These are phyloP conservation scores for Vigna angularis DNA, from an alignment of 306 rosid genomes.

Conservation along the genomic window DNA sequence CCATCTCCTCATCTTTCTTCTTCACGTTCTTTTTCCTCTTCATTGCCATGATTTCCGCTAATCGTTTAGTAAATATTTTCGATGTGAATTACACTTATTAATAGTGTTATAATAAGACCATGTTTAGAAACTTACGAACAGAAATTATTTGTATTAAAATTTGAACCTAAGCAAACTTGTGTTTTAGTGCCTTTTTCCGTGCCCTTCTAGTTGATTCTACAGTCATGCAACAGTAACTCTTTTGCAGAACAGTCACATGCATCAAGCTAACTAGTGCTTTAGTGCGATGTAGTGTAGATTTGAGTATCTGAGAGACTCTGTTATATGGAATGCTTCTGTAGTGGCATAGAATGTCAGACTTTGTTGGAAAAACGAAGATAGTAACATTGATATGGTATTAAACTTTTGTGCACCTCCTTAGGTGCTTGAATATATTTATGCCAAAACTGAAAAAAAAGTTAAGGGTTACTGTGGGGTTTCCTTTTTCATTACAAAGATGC, in stretches of 20 bases:
- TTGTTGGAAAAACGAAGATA: conserved; percentile 15
- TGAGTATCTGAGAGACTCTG: neutral
- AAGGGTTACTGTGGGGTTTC: too few species aligned
- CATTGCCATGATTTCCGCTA: too few species aligned
- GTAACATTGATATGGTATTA: conserved; percentile 17
- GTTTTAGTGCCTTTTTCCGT: conserved; percentile 13
- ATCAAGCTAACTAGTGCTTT: neutral
- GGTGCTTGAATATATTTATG: conserved; percentile 2
- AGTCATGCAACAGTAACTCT: conserved; percentile 29
- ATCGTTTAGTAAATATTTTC: too few species aligned
- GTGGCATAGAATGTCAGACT: conserved; percentile 25
- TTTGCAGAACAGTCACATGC: neutral
- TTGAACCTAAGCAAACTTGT: neutral
- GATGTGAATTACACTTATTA: too few species aligned
- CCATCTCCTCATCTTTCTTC: too few species aligned
- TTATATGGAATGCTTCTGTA: neutral
- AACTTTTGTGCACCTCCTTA: neutral
- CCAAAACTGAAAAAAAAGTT: conserved; percentile 20
- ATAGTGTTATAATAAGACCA: neutral
- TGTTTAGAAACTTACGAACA: neutral
- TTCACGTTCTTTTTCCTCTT: too few species aligned
- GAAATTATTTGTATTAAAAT: neutral
- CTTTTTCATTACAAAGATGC: conserved; percentile 26
- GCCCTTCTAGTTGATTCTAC: conserved; percentile 31
- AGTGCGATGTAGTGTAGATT: conserved; percentile 13